These are phyloP conservation scores for Sechiopsis laciniata DNA, from an alignment of 306 rosid species.

Conservation along the genomic window DNA sequence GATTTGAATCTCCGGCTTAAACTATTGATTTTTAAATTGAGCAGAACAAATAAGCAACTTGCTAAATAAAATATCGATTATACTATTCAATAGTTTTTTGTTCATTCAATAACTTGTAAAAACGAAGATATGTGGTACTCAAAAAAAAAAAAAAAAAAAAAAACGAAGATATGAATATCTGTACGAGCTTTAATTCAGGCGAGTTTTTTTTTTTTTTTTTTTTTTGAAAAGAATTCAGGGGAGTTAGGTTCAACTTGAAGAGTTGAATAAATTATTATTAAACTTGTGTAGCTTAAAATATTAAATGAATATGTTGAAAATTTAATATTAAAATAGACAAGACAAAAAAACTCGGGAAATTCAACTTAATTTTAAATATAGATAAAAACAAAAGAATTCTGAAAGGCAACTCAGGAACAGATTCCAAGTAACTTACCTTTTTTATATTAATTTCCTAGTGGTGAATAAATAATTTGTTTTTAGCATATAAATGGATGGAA, in stretches of 20 bases:
- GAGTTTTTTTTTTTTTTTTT: too few species aligned
- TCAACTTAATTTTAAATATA: neutral
- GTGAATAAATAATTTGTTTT: conserved; percentile 2
- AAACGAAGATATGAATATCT: too few species aligned
- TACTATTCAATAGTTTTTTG: neutral
- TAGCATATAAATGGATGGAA: neutral
- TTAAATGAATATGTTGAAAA: neutral
- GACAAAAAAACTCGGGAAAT: neutral
- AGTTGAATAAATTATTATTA: neutral
- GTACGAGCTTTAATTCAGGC: too few species aligned
- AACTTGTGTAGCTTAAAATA: neutral
- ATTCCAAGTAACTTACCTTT: conserved; percentile 16
- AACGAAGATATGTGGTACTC: too few species aligned
- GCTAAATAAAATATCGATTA: neutral
- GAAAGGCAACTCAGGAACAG: neutral
- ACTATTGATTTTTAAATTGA: too few species aligned
- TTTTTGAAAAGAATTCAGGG: too few species aligned
- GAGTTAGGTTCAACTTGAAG: too few species aligned
- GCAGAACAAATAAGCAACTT: neutral
- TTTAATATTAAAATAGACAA: neutral
- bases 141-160: too few species aligned
- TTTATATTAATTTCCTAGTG: neutral
- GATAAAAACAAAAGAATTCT: neutral
- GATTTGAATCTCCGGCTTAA: too few species aligned
- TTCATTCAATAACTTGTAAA: too few species aligned